Evolutionary conservation across 306 rosid species (phyloP), one percentile per base, ranked within the genome.

Genomic region (Malus sieversii): DNA sequence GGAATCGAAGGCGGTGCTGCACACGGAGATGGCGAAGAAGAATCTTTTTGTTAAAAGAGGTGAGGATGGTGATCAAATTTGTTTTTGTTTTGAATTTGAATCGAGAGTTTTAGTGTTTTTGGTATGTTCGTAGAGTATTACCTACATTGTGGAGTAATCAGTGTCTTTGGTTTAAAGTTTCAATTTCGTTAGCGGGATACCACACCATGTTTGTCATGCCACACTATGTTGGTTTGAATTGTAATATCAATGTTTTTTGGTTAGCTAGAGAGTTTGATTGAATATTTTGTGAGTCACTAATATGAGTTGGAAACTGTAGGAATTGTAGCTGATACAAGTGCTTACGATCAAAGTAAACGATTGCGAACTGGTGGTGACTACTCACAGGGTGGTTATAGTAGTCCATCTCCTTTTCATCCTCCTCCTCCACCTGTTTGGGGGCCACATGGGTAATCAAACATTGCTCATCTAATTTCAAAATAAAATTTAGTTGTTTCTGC

Each of bases 21-120:
- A 96, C 80, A 96, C 97, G 0, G 99, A 96, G 88, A 92, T 92
- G 99, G 99, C 99, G 14, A 96, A 96, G 96, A 96, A 96, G 75
- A 96, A 96, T 80, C 97, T 96, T 3, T 96, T 92, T 65, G 89
- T 96, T 27, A 96, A 96, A 78, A 80, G 99, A 89, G 95, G 95
- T 90, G 70, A 72, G 72, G 72, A 35, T 48, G 16, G 13, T 2
- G 52, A 59, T 68, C 29, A 67, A 67, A 8, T 44, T 61, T 74
- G 60, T 61, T 74, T 6, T n/a, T 66, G 40, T 16, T 44, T 8
- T 22, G 10, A 58, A 38, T 40, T 40, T 53, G 29, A n/a, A 35
- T 35, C 20, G 3, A 32, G 18, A 35, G 1, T 35, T 71, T 6
- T 25, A 2, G 29, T 61, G 38, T 61, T 61, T 61, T 61, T 11